Evolutionary conservation across 73 alveolate genomes (phyloP).

Genomic region (Paramecium tetraurelia): DNA sequence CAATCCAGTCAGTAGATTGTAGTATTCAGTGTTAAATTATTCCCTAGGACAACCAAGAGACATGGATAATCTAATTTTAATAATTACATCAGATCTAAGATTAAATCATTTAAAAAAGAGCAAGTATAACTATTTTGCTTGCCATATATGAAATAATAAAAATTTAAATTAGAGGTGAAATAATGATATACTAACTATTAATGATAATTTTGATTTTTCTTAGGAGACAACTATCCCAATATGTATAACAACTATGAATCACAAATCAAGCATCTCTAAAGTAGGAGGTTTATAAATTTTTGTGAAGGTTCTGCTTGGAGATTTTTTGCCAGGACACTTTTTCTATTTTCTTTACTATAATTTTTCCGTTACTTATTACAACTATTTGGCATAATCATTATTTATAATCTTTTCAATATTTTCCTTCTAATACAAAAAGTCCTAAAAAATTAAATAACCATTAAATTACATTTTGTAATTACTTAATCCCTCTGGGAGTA

Average conservation of each 20-base stretch:
- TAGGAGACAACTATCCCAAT: not conserved
- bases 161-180: not conserved
- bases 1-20: not conserved
- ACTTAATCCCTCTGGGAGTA: not conserved
- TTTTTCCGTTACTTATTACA: not conserved
- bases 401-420: not conserved
- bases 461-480: not conserved
- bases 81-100: not conserved
- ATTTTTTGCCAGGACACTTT: not conserved
- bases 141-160: not conserved
- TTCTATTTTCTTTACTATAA: not conserved
- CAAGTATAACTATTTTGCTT: not conserved
- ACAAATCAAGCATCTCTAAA: not conserved
- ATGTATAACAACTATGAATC: not conserved
- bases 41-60: not conserved
- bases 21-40: not conserved
- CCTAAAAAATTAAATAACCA: not conserved
- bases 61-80: not conserved
- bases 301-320: not conserved
- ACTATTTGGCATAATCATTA: not conserved
- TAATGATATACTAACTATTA: not conserved
- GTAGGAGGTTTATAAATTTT: not conserved
- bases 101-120: not conserved
- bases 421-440: not conserved
- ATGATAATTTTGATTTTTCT: too few relatives aligned